Evolutionary conservation across 1,139 yeast species (phyloP).

Genomic region (Kodamaea derodonti): DNA sequence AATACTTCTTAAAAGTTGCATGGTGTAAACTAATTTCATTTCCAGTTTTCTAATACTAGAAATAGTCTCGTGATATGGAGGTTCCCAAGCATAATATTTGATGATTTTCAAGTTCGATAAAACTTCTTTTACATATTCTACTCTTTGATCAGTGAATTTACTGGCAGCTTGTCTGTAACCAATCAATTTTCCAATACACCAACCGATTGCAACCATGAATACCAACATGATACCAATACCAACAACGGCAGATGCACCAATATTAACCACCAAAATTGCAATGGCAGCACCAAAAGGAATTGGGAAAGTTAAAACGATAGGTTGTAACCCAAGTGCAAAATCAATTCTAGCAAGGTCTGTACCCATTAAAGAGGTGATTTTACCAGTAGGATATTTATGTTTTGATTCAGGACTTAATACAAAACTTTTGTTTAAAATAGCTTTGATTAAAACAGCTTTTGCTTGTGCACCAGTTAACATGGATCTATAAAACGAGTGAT

Average conservation of each 20-base stretch:
- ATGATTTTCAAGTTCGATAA: conserved; percentile 63
- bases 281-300: conserved; percentile 55
- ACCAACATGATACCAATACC: conserved; percentile 45
- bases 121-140: conserved; percentile 59
- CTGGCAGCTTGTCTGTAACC: conserved; percentile 41
- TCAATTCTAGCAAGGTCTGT: conserved; percentile 80
- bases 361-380: conserved; percentile 56
- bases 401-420: conserved; percentile 24
- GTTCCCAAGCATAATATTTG: conserved; percentile 70
- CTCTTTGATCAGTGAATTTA: conserved; percentile 54
- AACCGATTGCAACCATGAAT: conserved; percentile 37
- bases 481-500: conserved; percentile 61
- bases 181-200: conserved; percentile 36
- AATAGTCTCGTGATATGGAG: conserved; percentile 47
- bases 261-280: conserved; percentile 60
- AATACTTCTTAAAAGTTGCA: conserved; percentile 56
- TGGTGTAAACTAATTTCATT: conserved; percentile 42
- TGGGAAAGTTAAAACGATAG: conserved; percentile 60
- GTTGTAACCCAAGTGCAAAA: conserved; percentile 69
- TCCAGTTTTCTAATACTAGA: conserved; percentile 46
- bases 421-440: conserved; percentile 30
- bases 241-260: conserved; percentile 71
- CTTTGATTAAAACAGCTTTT: conserved; percentile 34
- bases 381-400: conserved; percentile 28
- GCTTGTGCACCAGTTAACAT: conserved; percentile 41